phyloP scores from a whole-genome alignment of 2,329 filamentous ascomycete genomes.

The Fusarium udum region DNA sequence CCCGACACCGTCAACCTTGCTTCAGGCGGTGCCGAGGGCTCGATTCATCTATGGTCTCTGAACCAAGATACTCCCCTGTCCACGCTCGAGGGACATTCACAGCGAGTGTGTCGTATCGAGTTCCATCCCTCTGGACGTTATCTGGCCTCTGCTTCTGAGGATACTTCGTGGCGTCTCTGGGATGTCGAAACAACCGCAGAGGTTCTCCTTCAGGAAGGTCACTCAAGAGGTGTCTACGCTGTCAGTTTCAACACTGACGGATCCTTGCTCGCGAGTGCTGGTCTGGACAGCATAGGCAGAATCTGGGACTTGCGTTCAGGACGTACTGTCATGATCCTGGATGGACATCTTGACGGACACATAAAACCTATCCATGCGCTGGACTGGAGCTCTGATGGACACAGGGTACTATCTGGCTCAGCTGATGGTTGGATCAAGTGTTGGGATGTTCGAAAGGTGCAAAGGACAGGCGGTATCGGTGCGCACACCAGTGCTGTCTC shows the following conservation, averaged over 20 bases:
- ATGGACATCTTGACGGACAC: slow-evolving; percentile 81
- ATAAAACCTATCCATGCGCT: slow-evolving; percentile 93
- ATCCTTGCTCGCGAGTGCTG: slow-evolving; percentile 89
- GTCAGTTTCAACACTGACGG: slow-evolving; percentile 92
- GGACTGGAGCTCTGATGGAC: slow-evolving; percentile 91
- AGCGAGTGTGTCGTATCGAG: slow-evolving; percentile 89
- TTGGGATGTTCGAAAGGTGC: slow-evolving; percentile 94
- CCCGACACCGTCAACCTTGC: slow-evolving; percentile 82
- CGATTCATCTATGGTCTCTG: slow-evolving; percentile 90
- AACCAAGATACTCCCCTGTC: slow-evolving; percentile 85
- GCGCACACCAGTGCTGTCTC: slow-evolving; percentile 92
- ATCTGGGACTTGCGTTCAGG: slow-evolving; percentile 96
- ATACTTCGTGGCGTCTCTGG: slow-evolving; percentile 97
- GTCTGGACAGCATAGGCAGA: slow-evolving; percentile 91
- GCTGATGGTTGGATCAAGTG: slow-evolving; percentile 97
- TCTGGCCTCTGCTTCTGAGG: slow-evolving; percentile 91
- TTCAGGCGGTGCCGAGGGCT: slow-evolving; percentile 87
- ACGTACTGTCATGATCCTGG: slow-evolving; percentile 93
- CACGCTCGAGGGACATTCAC: slow-evolving; percentile 83
- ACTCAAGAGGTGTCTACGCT: slow-evolving; percentile 91
- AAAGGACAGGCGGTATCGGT: slow-evolving; percentile 83
- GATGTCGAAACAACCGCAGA: slow-evolving; percentile 88
- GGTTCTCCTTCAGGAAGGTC: slow-evolving; percentile 89
- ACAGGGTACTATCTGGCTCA: slow-evolving; percentile 91
- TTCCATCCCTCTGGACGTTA: slow-evolving; percentile 94